A percentile compares a stretch with the other conserved stretches of the same genome.
Evolutionary conservation across 2,329 filamentous ascomycete genomes (phyloP).

Genomic region (Juglanconis juglandina): DNA sequence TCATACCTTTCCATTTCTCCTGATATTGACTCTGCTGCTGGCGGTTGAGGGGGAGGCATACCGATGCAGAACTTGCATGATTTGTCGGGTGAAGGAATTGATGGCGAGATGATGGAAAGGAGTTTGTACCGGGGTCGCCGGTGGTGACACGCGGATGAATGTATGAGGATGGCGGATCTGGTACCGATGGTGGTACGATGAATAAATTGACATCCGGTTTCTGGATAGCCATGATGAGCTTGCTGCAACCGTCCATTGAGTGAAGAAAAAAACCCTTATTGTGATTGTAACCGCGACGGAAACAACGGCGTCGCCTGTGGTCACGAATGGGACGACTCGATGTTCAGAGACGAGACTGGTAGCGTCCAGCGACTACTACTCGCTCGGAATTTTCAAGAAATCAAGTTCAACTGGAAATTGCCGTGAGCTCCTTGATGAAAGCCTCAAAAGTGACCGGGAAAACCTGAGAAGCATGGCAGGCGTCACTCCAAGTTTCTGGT

Average conservation of each 20-base stretch:
- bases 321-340: too few relatives aligned
- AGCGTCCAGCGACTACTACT: too few relatives aligned
- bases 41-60: not conserved
- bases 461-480: too few relatives aligned
- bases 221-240: not conserved
- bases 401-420: too few relatives aligned
- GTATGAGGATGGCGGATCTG: not conserved
- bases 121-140: not conserved
- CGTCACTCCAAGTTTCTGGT: too few relatives aligned
- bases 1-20: slow-evolving; percentile 1
- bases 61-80: not conserved
- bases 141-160: not conserved
- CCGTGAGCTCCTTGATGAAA: too few relatives aligned
- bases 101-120: not conserved
- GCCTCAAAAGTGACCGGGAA: too few relatives aligned
- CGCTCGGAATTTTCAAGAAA: too few relatives aligned
- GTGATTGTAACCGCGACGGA: too few relatives aligned
- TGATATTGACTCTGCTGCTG: not conserved
- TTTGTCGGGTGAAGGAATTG: not conserved
- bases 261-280: not conserved
- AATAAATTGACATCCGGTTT: not conserved
- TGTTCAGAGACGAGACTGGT: too few relatives aligned
- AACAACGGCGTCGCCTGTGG: too few relatives aligned
- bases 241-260: not conserved
- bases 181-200: not conserved